These are phyloP conservation scores for Phlebiopsis flavidoalba DNA, from an alignment of 768 basidiomycete genomes.

Conservation along the genomic window DNA sequence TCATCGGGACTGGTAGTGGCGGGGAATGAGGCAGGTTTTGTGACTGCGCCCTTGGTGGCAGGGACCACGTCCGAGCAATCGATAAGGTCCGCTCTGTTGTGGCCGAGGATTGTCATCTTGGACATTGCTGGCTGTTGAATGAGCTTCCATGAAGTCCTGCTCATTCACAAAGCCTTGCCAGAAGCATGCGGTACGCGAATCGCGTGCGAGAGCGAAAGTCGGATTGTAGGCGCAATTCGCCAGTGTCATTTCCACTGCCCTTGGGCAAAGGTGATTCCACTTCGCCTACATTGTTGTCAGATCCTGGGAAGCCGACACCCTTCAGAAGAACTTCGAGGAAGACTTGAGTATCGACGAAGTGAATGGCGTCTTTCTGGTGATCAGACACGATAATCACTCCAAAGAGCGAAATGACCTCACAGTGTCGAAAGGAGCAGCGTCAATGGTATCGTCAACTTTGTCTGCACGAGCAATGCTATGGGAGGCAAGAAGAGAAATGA, in stretches of 20 bases:
- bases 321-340: constrained; percentile 36
- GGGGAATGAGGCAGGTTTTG: constrained; percentile 6
- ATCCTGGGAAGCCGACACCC: constrained; percentile 24
- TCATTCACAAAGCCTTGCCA: constrained; percentile 25
- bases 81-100: constrained; percentile 9
- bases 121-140: constrained; percentile 14
- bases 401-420: background rate
- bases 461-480: constrained; percentile 23
- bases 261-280: constrained; percentile 17
- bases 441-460: constrained; percentile 21
- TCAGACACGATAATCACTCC: background rate
- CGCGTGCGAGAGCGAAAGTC: constrained; percentile 26
- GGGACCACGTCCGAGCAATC: constrained; percentile 16
- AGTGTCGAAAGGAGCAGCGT: constrained; percentile 25
- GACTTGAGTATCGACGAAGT: constrained; percentile 25
- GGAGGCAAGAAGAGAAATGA: constrained; percentile 20
- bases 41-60: constrained; percentile 10
- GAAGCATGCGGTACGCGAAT: constrained; percentile 24
- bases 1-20: constrained; percentile 9
- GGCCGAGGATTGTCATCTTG: constrained; percentile 14
- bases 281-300: background rate
- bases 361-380: constrained; percentile 16
- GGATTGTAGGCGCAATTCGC: constrained; percentile 32
- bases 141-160: constrained; percentile 16
- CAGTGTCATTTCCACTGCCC: constrained; percentile 3